Evolutionary conservation across 805 yeast species (phyloP), one percentile per base, ranked within the genome.

Genomic region (Debaryomyces tyrocola): DNA sequence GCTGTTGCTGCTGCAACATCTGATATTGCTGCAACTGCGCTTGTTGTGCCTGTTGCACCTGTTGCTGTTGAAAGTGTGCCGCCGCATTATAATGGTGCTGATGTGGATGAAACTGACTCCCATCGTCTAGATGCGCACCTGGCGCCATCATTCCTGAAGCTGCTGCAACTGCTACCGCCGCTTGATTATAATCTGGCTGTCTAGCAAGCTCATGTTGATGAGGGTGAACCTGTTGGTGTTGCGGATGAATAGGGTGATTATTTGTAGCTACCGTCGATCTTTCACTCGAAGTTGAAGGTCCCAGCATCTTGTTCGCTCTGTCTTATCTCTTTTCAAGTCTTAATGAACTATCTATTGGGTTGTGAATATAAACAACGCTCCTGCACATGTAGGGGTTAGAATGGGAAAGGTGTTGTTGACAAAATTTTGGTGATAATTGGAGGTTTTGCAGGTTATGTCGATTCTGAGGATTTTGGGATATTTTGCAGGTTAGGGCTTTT

Each of bases 201-300:
- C 57, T 35, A 46, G 41, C 51, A 24, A 44, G 48, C n/a, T 43
- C 47, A 43, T 37, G 39, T 31, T 45, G 49, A 40, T 49, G 48
- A 33, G 40, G 47, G 45, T 45, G 48, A 37, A 40, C 40, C 37
- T 46, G 52, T 27, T 50, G 48, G 17, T 39, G 42, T 39, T 39
- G 42, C 11, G 24, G 42, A 18, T 21, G 29, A 28, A 24, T 29
- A 24, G 35, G 34, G 34, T 50, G 54, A 6, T 47, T 50, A 40
- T 47, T 44, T n/a, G 47, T 40, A 27, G 45, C 50, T 18, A 51
- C 55, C 21, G 62, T 56, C 15, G 59, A 59, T 46, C 69, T 52
- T 48, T 64, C 69, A 48, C 58, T 62, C 21, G 64, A 60, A 20
- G 67, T 63, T 12, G 69, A 63, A 29, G 66, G 65, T 20, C 60